Conservation (phyloP, 495 filamentous ascomycete species). For the Penicillium ucsense region DNA sequence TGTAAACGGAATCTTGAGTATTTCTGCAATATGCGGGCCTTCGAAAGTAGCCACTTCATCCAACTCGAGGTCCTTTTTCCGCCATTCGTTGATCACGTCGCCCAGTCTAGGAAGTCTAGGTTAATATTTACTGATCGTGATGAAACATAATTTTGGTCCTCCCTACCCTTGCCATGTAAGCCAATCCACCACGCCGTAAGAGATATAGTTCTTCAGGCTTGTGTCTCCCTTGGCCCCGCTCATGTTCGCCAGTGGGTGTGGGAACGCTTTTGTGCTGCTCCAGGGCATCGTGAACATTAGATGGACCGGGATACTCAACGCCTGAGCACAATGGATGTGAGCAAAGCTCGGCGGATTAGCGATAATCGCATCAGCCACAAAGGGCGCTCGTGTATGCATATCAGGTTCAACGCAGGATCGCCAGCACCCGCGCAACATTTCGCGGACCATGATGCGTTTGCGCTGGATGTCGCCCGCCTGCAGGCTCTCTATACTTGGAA, state of each 20-base stretch:
- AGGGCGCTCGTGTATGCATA: not conserved
- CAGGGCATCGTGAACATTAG: not conserved
- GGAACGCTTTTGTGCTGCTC: not conserved
- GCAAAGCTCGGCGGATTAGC: not conserved
- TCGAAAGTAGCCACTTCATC: conserved; percentile 49
- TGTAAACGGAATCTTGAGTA: conserved; percentile 57
- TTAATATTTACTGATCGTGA: not conserved
- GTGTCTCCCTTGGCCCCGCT: not conserved
- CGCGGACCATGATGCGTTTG: not conserved
- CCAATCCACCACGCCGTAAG: not conserved
- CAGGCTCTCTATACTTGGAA: not conserved
- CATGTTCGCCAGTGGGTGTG: not conserved
- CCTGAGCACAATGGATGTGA: conserved; percentile 24
- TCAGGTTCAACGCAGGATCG: not conserved
- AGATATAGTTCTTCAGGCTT: not conserved
- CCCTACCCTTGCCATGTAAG: conserved; percentile 9
- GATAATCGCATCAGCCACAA: too few species aligned
- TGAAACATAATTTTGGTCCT: not conserved
- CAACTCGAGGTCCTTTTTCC: conserved; percentile 45
- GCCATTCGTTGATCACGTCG: conserved; percentile 61
- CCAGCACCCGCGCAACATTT: not conserved
- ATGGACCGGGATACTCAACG: not conserved
- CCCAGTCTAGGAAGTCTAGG: conserved; percentile 35
- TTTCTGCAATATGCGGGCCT: conserved; percentile 29
- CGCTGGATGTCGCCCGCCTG: not conserved